These are phyloP conservation scores for Diversispora eburnea DNA, from an alignment of 192 early-diverging fungal species.

Conservation along the genomic window DNA sequence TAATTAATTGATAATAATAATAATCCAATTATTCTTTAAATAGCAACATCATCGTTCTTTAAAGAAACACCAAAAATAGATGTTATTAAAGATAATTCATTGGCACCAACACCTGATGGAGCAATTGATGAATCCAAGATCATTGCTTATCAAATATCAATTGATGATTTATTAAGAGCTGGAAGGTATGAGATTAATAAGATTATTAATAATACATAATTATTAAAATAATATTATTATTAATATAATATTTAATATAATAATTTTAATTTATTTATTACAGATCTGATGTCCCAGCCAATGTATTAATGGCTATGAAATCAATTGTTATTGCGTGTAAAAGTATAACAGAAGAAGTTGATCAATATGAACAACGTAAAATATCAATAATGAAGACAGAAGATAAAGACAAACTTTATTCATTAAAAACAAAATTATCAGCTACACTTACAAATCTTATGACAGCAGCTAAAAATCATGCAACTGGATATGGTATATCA, in stretches of 20 bases:
- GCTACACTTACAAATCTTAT: conserved; percentile 64
- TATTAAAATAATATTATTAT: too few relatives aligned
- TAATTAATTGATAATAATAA: background rate
- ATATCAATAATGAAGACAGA: conserved; percentile 45
- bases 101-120: conserved; percentile 50
- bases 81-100: conserved; percentile 31
- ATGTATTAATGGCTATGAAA: conserved; percentile 80
- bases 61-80: conserved; percentile 49
- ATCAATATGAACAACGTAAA: conserved; percentile 55
- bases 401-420: conserved; percentile 48
- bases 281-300: conserved; percentile 65
- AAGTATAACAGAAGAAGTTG: conserved; percentile 78
- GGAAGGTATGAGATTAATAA: conserved; percentile 66
- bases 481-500: conserved; percentile 59
- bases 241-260: background rate
- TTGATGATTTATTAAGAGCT: conserved; percentile 74
- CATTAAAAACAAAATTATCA: conserved; percentile 62
- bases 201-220: too few relatives aligned
- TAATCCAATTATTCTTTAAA: too few relatives aligned
- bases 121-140: conserved; percentile 68
- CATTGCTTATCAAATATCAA: conserved; percentile 73
- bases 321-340: conserved; percentile 79
- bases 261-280: background rate
- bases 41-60: conserved; percentile 38
- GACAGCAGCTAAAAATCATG: conserved; percentile 71